phyloP scores from a whole-genome alignment of 2,329 filamentous ascomycete species.

The Elsinoe necatrix region DNA sequence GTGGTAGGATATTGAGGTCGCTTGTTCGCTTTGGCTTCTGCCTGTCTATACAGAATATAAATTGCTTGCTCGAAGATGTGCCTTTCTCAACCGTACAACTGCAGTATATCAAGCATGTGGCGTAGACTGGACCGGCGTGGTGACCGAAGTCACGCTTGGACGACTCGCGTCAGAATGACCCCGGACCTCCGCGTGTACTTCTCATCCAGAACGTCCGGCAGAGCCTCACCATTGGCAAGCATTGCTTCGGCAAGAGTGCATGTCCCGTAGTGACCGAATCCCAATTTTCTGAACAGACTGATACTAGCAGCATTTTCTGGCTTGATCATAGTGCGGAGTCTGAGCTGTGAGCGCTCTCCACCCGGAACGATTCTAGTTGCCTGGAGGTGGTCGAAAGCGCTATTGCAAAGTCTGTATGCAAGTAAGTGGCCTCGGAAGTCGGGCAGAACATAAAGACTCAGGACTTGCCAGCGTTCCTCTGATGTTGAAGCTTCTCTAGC shows the following conservation, averaged over 20 bases:
- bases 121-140: too few species aligned
- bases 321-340: background rate
- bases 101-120: too few species aligned
- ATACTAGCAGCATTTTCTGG: background rate
- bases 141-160: background rate
- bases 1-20: background rate
- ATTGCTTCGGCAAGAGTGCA: background rate
- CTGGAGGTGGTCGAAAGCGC: background rate
- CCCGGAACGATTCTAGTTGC: background rate
- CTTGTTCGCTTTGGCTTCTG: background rate
- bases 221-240: background rate
- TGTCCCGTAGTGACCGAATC: background rate
- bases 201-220: background rate
- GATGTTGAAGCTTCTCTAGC: background rate
- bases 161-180: background rate
- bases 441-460: background rate
- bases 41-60: slow-evolving; percentile 3
- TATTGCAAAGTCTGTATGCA: background rate
- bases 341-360: background rate
- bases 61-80: background rate
- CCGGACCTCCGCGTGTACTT: background rate
- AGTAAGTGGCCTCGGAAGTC: background rate
- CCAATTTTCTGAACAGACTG: background rate
- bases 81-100: background rate
- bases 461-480: slow-evolving; percentile 2